These are phyloP conservation scores for Pythium inflatum DNA, from an alignment of 352 stramenopile genomes.

Conservation along the genomic window DNA sequence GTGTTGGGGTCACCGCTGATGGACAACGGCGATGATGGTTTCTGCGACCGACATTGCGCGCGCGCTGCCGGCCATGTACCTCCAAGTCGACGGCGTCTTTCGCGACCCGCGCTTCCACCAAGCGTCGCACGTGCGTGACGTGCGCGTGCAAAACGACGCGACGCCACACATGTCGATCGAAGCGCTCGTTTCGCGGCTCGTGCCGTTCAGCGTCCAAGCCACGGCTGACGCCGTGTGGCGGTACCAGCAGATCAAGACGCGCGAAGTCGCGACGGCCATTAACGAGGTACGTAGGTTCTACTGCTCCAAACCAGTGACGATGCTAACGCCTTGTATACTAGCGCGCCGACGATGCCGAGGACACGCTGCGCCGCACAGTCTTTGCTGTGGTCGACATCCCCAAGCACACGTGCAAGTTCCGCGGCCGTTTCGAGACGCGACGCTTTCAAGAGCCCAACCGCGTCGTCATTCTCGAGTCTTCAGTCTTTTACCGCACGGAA, in stretches of 20 bases:
- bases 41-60: not conserved
- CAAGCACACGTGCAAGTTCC: not conserved
- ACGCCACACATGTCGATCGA: not conserved
- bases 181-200: not conserved
- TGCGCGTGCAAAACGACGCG: not conserved
- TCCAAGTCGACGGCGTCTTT: conserved; percentile 7
- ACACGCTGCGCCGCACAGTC: not conserved
- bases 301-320: no score
- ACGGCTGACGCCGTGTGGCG: conserved; percentile 12
- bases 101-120: not conserved
- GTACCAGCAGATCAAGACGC: not conserved
- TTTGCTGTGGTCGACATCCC: not conserved
- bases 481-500: not conserved
- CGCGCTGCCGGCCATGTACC: conserved; percentile 11
- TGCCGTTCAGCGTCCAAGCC: conserved; percentile 9
- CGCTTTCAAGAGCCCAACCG: conserved; percentile 1
- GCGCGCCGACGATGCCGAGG: not conserved
- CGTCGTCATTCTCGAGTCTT: conserved; percentile 7
- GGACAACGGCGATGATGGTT: no score
- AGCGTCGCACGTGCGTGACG: not conserved
- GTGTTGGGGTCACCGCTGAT: no score
- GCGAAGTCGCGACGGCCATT: not conserved
- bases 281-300: not conserved
- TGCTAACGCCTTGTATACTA: no score
- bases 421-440: not conserved